Evolutionary conservation across 495 filamentous ascomycete species (phyloP), one percentile per base, ranked within the genome.

Genomic region (Aspergillus panamensis): DNA sequence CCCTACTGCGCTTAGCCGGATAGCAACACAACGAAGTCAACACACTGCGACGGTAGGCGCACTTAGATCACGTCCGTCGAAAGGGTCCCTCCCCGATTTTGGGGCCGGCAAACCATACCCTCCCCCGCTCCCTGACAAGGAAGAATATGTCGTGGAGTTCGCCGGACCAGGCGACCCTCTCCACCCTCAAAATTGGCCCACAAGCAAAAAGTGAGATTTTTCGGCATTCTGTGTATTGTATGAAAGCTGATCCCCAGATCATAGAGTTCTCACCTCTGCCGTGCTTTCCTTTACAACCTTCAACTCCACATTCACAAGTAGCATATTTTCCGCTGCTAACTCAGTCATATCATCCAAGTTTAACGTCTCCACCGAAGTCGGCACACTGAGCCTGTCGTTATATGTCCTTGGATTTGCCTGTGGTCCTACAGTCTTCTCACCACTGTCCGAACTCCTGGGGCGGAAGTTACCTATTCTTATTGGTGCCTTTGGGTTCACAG

Each of bases 141-240:
- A 94, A 62, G 84, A 87, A 57, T 96, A 94, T 74, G 89, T 95
- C 2, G 91, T 96, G 16, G 91, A 93, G 62, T 96, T 95, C 60
- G 83, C 86, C 49, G 89, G 90, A 0, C 84, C 82, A 1, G 80
- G 90, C 61, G 91, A 96, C 68, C 90, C 89, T 9, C 63, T 87
- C 43, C 87, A 96, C 69, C 87, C 90, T 0, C 86, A 88, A 70
- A 96, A 96, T 69, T 96, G 91, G 91, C 77, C 87, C 0, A 65
- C 88, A 25, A 79, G 64, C 58, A 91, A 87, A 73, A 95, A 95
- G 86, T 88, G 70, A 51, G 82, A 17, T 19, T 8, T n/a, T 4
- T 13, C 12, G 31, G 13, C 10, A 1, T 31, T 7, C 20, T 31
- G 5, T 49, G 14, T 30, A 14, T 14, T 8, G 25, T 31, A 39